Evolutionary conservation across 1,284 basidiomycete species (phyloP), one percentile per base, ranked within the genome.

Genomic region (Cerioporus squamosus): DNA sequence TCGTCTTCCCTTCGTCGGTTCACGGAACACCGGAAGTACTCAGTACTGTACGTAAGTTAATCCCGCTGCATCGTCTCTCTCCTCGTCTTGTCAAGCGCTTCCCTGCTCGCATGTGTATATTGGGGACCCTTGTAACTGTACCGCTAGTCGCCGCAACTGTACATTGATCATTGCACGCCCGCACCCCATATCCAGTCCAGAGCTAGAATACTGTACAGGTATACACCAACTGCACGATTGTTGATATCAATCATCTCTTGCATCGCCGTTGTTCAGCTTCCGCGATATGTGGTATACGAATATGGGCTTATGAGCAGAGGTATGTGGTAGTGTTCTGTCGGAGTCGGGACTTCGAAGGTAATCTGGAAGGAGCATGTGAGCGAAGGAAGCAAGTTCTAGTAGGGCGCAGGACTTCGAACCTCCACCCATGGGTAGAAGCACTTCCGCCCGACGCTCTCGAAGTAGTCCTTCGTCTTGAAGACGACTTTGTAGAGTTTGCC

Each of bases 351-450:
- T 44, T 81, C 78, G 72, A 95, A 95, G 0, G 84, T 82, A 62
- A 95, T 90, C 93, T 95, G 64, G 5, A 43, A 15, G n/a, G 33
- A 23, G 24, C 4, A 31, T 2, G n/a, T 55, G 26, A 50, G 43
- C 43, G 36, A 36, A 44, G 55, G 51, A 50, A 26, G 26, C 42
- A 45, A 43, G 3, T 29, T 26, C 18, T n/a, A 12, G 14, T 10
- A 17, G 17, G 29, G 1, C 10, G 15, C n/a, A 36, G 10, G 6
- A 39, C 31, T 2, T 42, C 3, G 17, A 17, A 93, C 93, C 82
- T 95, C 93, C 5, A 95, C 88, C 81, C 86, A 87, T 1, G 95
- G 95, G 76, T 95, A 97, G 70, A 97, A 96, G 17, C 87, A 90
- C 55, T 83, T 77, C 45, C 86, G 79, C 2, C 77, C 80, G 0